These are phyloP conservation scores for Fraxinus sp. DNA, from an alignment of 305 asterid species.

Conservation along the genomic window DNA sequence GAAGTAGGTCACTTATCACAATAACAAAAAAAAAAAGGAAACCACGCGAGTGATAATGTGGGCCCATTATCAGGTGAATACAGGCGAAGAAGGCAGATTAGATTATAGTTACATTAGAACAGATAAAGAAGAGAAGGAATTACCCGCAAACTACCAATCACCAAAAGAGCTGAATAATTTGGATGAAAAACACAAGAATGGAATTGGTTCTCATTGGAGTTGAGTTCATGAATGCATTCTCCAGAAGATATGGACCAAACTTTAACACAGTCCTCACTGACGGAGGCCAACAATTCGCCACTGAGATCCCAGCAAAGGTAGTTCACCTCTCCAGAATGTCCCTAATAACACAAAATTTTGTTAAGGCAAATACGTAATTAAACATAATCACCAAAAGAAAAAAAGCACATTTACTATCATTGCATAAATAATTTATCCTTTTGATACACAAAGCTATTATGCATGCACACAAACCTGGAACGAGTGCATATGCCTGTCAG, in stretches of 20 bases:
- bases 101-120: not conserved
- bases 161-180: constrained; percentile 77
- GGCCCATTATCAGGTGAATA: not conserved
- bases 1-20: not conserved
- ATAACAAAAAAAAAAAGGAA: not conserved
- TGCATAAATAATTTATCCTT: not conserved
- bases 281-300: constrained; percentile 88
- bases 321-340: constrained; percentile 78
- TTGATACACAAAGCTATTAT: not conserved
- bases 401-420: not conserved
- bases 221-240: constrained; percentile 82
- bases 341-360: constrained; percentile 39
- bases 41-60: not conserved
- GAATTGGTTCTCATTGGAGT: constrained; percentile 73
- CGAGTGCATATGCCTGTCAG: constrained; percentile 73
- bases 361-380: not conserved
- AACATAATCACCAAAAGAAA: not conserved
- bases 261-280: constrained; percentile 84
- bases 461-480: constrained; percentile 68
- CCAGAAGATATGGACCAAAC: constrained; percentile 91
- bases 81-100: not conserved
- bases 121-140: constrained; percentile 12
- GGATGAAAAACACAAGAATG: constrained; percentile 98
- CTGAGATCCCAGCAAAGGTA: constrained; percentile 90
- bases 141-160: constrained; percentile 84